A percentile compares a stretch with the other conserved stretches of the same genome.
These are phyloP conservation scores for Casuarina cunninghamiana DNA, from an alignment of 306 rosid genomes.

Conservation along the genomic window DNA sequence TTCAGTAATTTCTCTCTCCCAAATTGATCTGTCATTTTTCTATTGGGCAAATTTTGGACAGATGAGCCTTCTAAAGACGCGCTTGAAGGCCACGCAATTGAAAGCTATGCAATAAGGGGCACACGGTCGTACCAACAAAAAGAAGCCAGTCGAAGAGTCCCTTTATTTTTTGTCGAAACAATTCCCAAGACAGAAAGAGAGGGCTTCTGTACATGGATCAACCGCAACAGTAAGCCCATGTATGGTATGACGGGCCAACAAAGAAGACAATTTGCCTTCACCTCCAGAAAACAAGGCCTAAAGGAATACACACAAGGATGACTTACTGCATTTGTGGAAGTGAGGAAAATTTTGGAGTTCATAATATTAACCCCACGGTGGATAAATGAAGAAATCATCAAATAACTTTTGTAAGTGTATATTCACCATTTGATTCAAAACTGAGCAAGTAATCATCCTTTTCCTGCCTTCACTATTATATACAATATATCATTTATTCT, in stretches of 20 bases:
- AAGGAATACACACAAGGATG: conserved; percentile 17
- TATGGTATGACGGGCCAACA: conserved; percentile 61
- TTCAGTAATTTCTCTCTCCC: too few relatives aligned
- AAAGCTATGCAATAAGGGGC: too few relatives aligned
- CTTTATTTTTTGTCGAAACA: too few relatives aligned
- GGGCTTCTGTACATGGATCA: conserved; percentile 68
- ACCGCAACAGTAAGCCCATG: conserved; percentile 59
- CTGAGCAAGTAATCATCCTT: neutral
- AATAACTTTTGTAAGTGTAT: conserved; percentile 4
- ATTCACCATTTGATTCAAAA: neutral
- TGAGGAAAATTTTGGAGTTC: neutral
- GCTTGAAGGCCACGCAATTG: too few relatives aligned
- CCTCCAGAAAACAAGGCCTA: conserved; percentile 76
- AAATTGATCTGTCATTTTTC: too few relatives aligned
- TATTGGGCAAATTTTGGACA: too few relatives aligned
- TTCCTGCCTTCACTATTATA: neutral
- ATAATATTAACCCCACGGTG: neutral
- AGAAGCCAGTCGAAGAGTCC: too few relatives aligned
- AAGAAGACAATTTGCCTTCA: conserved; percentile 46
- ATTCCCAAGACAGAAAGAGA: conserved; percentile 39
- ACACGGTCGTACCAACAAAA: too few relatives aligned
- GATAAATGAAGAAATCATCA: neutral
- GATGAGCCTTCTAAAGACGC: too few relatives aligned
- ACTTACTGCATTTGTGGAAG: neutral
- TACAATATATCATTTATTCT: neutral